Evolutionary conservation across 2,329 filamentous ascomycete species (phyloP).

Genomic region (Colletotrichum orbiculare): DNA sequence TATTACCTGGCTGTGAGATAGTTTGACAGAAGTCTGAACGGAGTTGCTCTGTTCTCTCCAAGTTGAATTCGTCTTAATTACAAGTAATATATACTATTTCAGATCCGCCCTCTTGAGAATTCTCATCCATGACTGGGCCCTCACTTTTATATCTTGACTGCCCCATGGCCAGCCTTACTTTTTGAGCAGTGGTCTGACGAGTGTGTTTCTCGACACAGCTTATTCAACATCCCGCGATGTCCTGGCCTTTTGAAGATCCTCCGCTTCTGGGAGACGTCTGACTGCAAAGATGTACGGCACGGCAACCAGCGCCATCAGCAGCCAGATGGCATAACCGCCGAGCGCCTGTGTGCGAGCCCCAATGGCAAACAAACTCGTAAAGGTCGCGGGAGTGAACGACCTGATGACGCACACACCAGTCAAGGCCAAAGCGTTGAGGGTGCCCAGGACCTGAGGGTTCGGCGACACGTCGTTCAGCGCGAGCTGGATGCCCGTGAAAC

Average conservation of each 20-base stretch:
- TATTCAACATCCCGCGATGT: background rate
- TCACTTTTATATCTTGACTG: too few species aligned
- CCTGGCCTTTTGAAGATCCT: slow-evolving; percentile 3
- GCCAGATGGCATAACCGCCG: slow-evolving; percentile 61
- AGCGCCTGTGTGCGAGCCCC: slow-evolving; percentile 72
- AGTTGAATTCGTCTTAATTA: too few species aligned
- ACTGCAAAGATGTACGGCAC: slow-evolving; percentile 13
- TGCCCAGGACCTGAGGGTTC: slow-evolving; percentile 71
- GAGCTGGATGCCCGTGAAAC: slow-evolving; percentile 78
- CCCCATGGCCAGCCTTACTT: too few species aligned
- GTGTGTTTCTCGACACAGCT: too few species aligned
- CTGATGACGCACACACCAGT: slow-evolving; percentile 71
- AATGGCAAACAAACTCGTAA: slow-evolving; percentile 75
- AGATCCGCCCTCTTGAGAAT: too few species aligned
- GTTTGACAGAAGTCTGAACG: too few species aligned
- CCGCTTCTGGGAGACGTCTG: slow-evolving; percentile 1
- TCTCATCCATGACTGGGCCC: too few species aligned
- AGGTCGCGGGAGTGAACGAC: slow-evolving; percentile 73
- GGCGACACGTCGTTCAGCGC: slow-evolving; percentile 80
- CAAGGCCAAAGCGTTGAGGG: slow-evolving; percentile 71
- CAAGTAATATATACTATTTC: too few species aligned
- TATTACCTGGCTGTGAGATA: too few species aligned
- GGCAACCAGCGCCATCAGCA: slow-evolving; percentile 1
- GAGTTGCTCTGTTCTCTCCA: too few species aligned
- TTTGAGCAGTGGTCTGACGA: too few species aligned